Evolutionary conservation across 1,139 yeast genomes (phyloP).

Genomic region (Diutina catenulata): DNA sequence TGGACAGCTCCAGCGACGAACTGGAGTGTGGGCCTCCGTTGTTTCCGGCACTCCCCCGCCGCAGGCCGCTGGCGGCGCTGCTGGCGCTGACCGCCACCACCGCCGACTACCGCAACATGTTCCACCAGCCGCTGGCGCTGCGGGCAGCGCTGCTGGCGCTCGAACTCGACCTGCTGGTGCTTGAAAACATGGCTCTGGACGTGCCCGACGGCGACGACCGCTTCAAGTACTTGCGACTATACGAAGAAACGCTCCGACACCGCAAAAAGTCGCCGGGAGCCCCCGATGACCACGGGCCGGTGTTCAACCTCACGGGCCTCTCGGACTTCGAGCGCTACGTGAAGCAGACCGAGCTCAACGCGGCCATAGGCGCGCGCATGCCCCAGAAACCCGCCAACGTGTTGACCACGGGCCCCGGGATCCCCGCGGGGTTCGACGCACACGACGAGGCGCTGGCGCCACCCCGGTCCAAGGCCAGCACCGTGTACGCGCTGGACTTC

Average conservation of each 20-base stretch:
- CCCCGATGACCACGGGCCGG: not conserved
- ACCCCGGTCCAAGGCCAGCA: not conserved
- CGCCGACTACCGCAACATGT: too few relatives aligned
- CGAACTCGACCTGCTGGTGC: not conserved
- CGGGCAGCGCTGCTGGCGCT: too few relatives aligned
- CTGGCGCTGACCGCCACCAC: too few relatives aligned
- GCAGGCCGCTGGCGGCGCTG: too few relatives aligned
- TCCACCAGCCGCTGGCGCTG: too few relatives aligned
- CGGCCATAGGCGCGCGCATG: not conserved
- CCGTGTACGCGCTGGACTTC: too few relatives aligned
- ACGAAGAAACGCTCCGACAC: not conserved
- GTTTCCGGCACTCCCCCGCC: too few relatives aligned
- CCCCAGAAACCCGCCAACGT: not conserved
- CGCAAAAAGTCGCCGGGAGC: not conserved
- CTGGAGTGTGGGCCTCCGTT: too few relatives aligned
- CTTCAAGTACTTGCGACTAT: not conserved
- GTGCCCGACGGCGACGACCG: not conserved
- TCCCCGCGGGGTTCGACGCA: not conserved
- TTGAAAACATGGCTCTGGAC: not conserved
- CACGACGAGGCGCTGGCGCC: not conserved
- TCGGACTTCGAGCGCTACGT: not conserved
- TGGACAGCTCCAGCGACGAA: too few relatives aligned
- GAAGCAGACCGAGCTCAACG: not conserved
- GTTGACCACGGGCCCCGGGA: slow-evolving; percentile 1
- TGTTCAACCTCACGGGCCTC: not conserved